phyloP scores from a whole-genome alignment of 768 basidiomycete species.

The Nidularia pulvinata region DNA sequence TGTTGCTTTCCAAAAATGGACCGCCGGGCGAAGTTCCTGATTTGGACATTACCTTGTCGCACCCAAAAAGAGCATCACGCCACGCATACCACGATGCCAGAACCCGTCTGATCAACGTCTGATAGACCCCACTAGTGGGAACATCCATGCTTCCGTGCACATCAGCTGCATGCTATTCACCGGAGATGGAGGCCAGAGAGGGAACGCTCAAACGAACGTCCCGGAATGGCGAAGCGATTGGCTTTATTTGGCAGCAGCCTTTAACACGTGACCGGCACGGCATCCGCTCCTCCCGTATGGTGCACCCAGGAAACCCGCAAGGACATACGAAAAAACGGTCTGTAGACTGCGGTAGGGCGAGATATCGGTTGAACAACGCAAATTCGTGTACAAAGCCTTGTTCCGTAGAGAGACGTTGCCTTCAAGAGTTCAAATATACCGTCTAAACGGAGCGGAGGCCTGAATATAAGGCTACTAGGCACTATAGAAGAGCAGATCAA shows the following conservation, averaged over 20 bases:
- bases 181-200: not conserved
- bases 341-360: too few species aligned
- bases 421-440: too few species aligned
- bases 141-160: too few species aligned
- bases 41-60: slow-evolving; percentile 31
- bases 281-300: not conserved
- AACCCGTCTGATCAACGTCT: not conserved
- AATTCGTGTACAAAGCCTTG: too few species aligned
- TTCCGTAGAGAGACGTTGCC: too few species aligned
- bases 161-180: not conserved
- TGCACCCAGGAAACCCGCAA: too few species aligned
- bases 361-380: too few species aligned
- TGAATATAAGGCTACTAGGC: too few species aligned
- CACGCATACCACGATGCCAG: slow-evolving; percentile 6
- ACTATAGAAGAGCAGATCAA: too few species aligned
- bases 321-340: too few species aligned
- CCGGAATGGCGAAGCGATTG: not conserved
- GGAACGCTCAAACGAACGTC: not conserved
- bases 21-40: slow-evolving; percentile 14
- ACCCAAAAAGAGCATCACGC: slow-evolving; percentile 17
- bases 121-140: too few species aligned
- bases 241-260: not conserved
- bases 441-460: too few species aligned
- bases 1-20: slow-evolving; percentile 3
- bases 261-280: not conserved